phyloP scores from a whole-genome alignment of 352 stramenopile species.

The Pythium myriotylum region DNA sequence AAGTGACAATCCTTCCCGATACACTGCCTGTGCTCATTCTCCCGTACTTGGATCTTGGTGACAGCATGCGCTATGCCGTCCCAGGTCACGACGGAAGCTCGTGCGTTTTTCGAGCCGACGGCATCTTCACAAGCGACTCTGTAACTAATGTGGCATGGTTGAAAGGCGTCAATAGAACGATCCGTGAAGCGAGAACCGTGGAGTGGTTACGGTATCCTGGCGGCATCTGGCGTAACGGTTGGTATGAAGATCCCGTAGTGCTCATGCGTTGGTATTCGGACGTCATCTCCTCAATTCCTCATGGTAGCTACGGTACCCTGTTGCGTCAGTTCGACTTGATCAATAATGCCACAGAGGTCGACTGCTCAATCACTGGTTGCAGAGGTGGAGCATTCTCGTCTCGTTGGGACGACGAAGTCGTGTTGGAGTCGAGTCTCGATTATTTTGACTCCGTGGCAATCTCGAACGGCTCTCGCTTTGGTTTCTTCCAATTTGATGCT shows the following conservation, averaged over 20 bases:
- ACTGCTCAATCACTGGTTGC: background rate
- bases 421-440: background rate
- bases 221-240: constrained; percentile 35
- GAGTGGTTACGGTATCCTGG: constrained; percentile 19
- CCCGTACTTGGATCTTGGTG: constrained; percentile 28
- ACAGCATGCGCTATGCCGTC: constrained; percentile 8
- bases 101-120: constrained; percentile 24
- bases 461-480: constrained; percentile 26
- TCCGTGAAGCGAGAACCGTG: constrained; percentile 17
- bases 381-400: background rate
- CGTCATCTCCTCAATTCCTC: constrained; percentile 13
- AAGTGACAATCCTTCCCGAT: background rate
- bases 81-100: constrained; percentile 24
- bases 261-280: constrained; percentile 23
- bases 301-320: background rate
- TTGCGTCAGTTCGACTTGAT: constrained; percentile 27
- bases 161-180: background rate
- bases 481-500: constrained; percentile 29
- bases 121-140: constrained; percentile 2
- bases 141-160: background rate
- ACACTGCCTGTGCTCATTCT: constrained; percentile 29
- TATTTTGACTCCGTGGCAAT: constrained; percentile 6
- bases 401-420: constrained; percentile 18
- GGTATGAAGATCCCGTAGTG: constrained; percentile 17
- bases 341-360: background rate